Conservation (phyloP, 2,329 filamentous ascomycete species). For the Alternaria sp. region DNA sequence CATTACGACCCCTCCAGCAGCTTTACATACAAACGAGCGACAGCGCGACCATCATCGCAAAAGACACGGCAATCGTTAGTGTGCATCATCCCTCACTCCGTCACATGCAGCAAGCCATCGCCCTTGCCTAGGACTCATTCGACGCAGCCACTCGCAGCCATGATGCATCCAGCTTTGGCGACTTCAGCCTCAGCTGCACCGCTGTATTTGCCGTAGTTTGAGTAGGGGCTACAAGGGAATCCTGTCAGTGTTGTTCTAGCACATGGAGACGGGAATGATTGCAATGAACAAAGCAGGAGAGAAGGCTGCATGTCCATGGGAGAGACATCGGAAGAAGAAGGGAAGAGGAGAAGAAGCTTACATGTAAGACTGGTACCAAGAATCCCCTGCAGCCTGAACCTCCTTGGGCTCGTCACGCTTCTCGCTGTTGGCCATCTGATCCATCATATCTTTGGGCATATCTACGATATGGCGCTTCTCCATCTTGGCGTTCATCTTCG, state of each 20-base stretch:
- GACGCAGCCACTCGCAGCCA: background rate
- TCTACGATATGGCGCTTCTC: background rate
- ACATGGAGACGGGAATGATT: background rate
- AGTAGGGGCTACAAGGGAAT: background rate
- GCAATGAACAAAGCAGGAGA: background rate
- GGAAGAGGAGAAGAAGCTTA: background rate
- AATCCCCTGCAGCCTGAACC: background rate
- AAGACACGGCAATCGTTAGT: background rate
- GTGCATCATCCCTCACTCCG: background rate
- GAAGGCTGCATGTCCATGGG: too few relatives aligned
- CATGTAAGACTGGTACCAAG: background rate
- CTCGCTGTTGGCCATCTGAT: background rate
- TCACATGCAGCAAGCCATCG: background rate
- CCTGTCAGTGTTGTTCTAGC: background rate
- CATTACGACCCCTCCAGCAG: background rate
- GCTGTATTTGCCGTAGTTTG: background rate
- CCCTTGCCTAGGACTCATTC: background rate
- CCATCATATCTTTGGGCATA: conserved; percentile 1
- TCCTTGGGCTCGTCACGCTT: background rate
- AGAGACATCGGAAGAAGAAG: background rate
- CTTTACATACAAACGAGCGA: background rate
- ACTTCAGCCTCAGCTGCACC: background rate
- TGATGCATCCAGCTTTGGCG: background rate
- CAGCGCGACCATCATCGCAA: background rate
- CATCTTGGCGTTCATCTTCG: background rate